phyloP scores from a whole-genome alignment of 257 asterid genomes.

The Parsonsia alboflavescens region DNA sequence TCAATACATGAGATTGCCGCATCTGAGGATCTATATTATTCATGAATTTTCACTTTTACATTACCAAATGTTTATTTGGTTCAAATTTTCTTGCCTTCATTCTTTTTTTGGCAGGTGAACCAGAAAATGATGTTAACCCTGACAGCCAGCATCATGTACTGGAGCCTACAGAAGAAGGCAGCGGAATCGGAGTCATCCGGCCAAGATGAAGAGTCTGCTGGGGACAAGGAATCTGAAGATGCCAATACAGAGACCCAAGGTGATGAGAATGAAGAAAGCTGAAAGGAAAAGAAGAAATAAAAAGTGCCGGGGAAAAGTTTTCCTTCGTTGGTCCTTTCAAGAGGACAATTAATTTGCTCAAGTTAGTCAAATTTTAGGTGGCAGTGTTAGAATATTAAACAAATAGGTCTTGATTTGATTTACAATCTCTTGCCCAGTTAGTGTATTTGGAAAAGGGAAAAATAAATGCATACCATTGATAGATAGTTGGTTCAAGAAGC shows the following conservation, averaged over 20 bases:
- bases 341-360: no score
- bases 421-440: no score
- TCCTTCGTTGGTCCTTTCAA: no score
- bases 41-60: no score
- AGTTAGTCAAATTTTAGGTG: background rate
- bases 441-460: background rate
- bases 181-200: slow-evolving; percentile 20
- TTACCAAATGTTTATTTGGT: background rate
- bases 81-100: background rate
- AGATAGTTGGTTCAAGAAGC: background rate
- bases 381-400: background rate
- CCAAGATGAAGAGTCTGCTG: background rate
- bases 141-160: slow-evolving; percentile 84
- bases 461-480: background rate
- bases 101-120: slow-evolving; percentile 49
- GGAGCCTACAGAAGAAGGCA: slow-evolving; percentile 62
- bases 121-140: slow-evolving; percentile 78
- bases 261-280: slow-evolving; percentile 8
- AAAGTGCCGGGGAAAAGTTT: no score
- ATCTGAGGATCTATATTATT: background rate
- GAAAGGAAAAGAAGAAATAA: no score
- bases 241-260: background rate
- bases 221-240: slow-evolving; percentile 1
- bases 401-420: background rate
- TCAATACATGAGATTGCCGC: background rate